Evolutionary conservation across 139 green algal species (phyloP), one percentile per base, ranked within the genome.

Genomic region (Zygnema circumcarinatum): DNA sequence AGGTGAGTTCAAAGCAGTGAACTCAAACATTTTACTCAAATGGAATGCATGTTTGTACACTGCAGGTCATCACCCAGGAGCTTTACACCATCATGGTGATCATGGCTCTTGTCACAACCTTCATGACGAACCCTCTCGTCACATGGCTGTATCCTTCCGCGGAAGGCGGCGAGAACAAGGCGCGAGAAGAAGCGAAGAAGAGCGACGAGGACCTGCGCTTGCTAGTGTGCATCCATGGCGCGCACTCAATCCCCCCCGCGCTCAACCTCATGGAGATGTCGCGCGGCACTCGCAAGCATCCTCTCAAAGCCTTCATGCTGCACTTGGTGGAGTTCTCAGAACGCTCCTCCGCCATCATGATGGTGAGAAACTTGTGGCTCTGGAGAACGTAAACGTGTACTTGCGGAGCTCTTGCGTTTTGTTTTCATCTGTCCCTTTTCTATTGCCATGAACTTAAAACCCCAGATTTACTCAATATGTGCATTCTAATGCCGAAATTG

Each of bases 31-130:
- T n/a, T n/a, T n/a, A n/a, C n/a, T n/a, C n/a, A n/a, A n/a, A n/a
- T n/a, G n/a, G n/a, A n/a, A n/a, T n/a, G n/a, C n/a, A n/a, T n/a
- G n/a, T n/a, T n/a, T n/a, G n/a, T n/a, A n/a, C n/a, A n/a, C n/a
- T n/a, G 32, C 83, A 88, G 76, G 54, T 90, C 7, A 68, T 90
- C 2, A 90, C 31, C 16, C 31, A 84, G 67, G 67, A 90, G 41
- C 36, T 90, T 29, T 90, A 83, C 86, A 73, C 86, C 7, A 90
- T 90, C 62, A 88, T 90, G 79, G 86, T 90, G 21, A 73, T 90
- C 25, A 90, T 90, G 86, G 86, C 86, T 29, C 47, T 90, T 53
- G 86, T 90, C 11, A 90, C 86, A 16, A 90, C 86, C 21, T 88
- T 90, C 41, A 90, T 90, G 78, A 88, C 86, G 1, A 84, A 67